A percentile compares a stretch with the other conserved stretches of the same genome.
phyloP scores from a whole-genome alignment of 176 grass and related monocot genomes.

The Oryza coarctata region DNA sequence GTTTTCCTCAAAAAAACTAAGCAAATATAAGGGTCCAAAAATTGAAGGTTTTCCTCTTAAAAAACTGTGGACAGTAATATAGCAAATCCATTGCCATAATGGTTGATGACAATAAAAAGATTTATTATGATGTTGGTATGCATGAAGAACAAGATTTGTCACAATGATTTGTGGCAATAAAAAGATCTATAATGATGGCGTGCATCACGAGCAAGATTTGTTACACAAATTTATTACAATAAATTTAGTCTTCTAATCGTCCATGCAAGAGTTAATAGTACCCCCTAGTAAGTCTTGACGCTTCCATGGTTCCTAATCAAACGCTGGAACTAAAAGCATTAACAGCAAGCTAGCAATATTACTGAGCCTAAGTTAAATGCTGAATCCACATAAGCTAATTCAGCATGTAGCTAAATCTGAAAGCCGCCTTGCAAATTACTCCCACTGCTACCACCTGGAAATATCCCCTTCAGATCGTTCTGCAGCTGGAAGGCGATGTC shows the following conservation, averaged over 20 bases:
- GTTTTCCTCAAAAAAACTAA: too few species aligned
- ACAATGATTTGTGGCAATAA: too few species aligned
- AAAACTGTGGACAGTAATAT: too few species aligned
- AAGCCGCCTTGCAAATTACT: not conserved
- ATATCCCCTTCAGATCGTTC: not conserved
- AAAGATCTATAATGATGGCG: not conserved
- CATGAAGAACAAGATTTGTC: not conserved
- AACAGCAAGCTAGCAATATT: not conserved
- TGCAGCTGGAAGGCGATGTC: not conserved
- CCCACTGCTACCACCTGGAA: not conserved
- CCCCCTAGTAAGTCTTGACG: not conserved
- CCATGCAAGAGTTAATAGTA: not conserved
- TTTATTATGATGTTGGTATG: not conserved
- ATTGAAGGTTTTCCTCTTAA: too few species aligned
- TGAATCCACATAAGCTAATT: not conserved
- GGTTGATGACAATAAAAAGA: too few species aligned
- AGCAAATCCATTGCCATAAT: too few species aligned
- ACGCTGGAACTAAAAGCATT: not conserved
- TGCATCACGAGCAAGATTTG: too few species aligned
- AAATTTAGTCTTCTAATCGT: not conserved
- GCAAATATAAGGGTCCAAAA: too few species aligned
- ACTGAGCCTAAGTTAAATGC: not conserved
- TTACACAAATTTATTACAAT: not conserved
- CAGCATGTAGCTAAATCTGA: constrained; percentile 2
- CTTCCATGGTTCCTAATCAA: not conserved